Base-by-base conservation (phyloP, 495 filamentous ascomycete genomes). In the Parathielavia hyrcaniae region DNA sequence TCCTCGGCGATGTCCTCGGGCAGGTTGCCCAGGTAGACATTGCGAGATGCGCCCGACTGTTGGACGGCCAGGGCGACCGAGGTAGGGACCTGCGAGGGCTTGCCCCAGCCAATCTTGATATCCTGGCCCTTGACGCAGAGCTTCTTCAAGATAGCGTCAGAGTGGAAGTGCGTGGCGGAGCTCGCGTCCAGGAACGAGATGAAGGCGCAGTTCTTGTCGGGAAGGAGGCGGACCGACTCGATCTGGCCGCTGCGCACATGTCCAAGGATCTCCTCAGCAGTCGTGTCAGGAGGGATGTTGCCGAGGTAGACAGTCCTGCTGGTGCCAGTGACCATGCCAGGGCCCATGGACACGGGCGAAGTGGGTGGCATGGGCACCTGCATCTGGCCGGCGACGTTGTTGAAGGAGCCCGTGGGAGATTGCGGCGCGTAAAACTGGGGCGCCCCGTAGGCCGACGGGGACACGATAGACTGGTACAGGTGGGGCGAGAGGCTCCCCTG, bases 161-260 rank as follows among this genome's bases (percentile, higher is more conserved):
- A 98, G 77, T 98, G 93, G 75, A 98, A 98, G 71, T 98, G 93
- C 22, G 91, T 96, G 47, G 93, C 93, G 30, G 95, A 96, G 75
- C 89, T 92, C 61, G 90, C 89, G 67, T 98, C 93, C 61, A 97
- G 78, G 75, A 98, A 98, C 13, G 93, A 98, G 67, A 98, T 98
- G 77, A 98, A 98, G 59, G 93, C 93, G 73, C 93, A 98, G 78
- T 97, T 98, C 88, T 97, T 98, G 75, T 98, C 93, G 17, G 91
- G 89, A 38, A 98, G 81, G 61, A 97, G 79, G 60, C 93, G 85
- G 39, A 97, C 93, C 23, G 95, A 97, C 77, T 98, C 93, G 71
- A 98, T 98, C 66, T 97, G 95, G 36, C 93, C 93, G 72, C 95
- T 97, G 49, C 93, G 85, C 50, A 98, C 93, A 68, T 98, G 93